Evolutionary conservation across 2,329 filamentous ascomycete species (phyloP), one percentile per base, ranked within the genome.

Genomic region (Stagonosporopsis tanaceti): DNA sequence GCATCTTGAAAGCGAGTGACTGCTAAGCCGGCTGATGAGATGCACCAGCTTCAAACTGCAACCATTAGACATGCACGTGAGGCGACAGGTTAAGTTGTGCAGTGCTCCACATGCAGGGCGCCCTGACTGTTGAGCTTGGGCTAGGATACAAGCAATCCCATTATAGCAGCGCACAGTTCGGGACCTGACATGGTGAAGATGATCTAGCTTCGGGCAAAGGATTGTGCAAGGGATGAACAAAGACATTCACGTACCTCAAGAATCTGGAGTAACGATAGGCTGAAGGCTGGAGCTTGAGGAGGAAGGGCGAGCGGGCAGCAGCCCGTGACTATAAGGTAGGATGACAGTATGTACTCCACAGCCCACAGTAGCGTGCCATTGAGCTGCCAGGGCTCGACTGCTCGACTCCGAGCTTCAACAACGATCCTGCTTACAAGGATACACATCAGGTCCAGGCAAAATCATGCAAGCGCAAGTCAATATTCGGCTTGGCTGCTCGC

Each of bases 1-100:
- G 71, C 74, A 76, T 76, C 22, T 24, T 71, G 65, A 47, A 51
- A 74, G 67, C 60, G 68, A 71, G 50, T 52, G 70, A 67, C 62
- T 66, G 65, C 54, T 67, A 61, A 58, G 62, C 62, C 59, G 59
- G 62, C 58, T 63, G 60, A 70, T 65, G 54, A 63, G 74, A 50
- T 64, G 66, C 27, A 40, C 44, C 50, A 53, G 54, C 48, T 27
- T 45, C 32, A 28, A 22, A 40, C 48, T 57, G 45, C 32, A 17
- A 53, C 22, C 11, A 37, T 57, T 41, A 57, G 54, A 52, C 44
- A 50, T 47, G 47, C 65, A 70, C 63, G 66, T 70, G 61, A 68
- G 39, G 22, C 25, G 44, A 52, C 34, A 45, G 47, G 56, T 38
- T 37, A 39, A 47, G 55, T 25, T 47, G 55, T 50, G 24, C 32